These are phyloP conservation scores for Cercospora zeae-maydis DNA, from an alignment of 2,329 filamentous ascomycete genomes.

Conservation along the genomic window DNA sequence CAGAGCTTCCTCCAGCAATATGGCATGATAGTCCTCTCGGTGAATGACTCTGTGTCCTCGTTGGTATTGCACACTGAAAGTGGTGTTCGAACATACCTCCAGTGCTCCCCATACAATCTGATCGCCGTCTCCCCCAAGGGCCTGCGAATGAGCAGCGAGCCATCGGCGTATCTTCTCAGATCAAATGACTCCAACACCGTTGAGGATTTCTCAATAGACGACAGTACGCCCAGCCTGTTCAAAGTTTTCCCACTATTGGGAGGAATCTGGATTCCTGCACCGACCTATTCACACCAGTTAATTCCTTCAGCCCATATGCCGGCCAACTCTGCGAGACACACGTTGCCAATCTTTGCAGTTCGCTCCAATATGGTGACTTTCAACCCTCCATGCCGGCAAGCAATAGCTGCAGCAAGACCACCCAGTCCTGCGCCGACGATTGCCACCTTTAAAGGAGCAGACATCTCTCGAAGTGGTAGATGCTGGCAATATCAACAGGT, in stretches of 20 bases:
- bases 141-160: background rate
- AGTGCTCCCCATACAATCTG: background rate
- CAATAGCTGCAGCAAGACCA: conserved; percentile 42
- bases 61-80: background rate
- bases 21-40: conserved; percentile 50
- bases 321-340: background rate
- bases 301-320: background rate
- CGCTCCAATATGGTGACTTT: conserved; percentile 41
- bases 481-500: background rate
- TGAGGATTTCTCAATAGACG: background rate
- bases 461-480: background rate
- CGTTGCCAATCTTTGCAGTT: conserved; percentile 37
- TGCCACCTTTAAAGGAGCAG: background rate
- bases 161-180: background rate
- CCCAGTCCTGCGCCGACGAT: conserved; percentile 38
- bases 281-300: background rate
- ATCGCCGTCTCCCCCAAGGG: background rate
- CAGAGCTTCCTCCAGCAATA: conserved; percentile 49
- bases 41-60: background rate
- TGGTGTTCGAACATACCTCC: background rate
- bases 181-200: background rate
- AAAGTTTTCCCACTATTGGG: conserved; percentile 28
- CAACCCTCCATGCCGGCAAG: conserved; percentile 29
- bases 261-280: conserved; percentile 27
- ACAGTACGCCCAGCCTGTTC: conserved; percentile 1